These are phyloP conservation scores for Chlamydomonas incerta DNA, from an alignment of 139 green algal species.

Conservation along the genomic window DNA sequence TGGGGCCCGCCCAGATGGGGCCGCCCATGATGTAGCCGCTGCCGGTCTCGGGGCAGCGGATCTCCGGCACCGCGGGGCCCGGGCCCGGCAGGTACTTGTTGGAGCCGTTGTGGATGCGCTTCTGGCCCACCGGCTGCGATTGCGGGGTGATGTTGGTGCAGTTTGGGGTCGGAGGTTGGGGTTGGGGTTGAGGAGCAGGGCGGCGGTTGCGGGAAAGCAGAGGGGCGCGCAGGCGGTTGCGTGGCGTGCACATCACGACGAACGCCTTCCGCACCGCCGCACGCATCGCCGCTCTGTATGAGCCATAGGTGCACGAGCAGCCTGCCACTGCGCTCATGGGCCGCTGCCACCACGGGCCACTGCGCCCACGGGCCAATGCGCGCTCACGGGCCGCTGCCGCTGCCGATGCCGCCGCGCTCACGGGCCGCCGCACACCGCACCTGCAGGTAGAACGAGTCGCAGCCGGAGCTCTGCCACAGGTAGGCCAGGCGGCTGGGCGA, in stretches of 20 bases:
- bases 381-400: not conserved
- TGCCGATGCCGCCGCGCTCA: no score
- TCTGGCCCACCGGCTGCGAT: slow-evolving; percentile 45
- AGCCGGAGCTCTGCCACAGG: slow-evolving; percentile 92
- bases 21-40: slow-evolving; percentile 89
- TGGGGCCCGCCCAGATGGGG: slow-evolving; percentile 91
- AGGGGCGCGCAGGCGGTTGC: no score
- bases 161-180: no score
- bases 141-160: no score
- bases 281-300: no score
- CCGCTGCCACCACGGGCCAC: no score
- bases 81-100: slow-evolving; percentile 71
- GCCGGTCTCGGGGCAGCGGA: slow-evolving; percentile 83
- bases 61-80: slow-evolving; percentile 70
- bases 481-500: slow-evolving; percentile 86
- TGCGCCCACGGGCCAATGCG: not conserved
- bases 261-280: no score
- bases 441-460: slow-evolving; percentile 93
- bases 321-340: no score
- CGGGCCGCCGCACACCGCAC: not conserved
- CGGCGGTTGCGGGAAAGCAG: no score
- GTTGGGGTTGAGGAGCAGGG: not conserved
- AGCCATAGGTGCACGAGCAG: no score
- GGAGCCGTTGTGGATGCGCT: slow-evolving; percentile 40
- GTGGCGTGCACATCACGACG: no score